These are phyloP conservation scores for Apiosordaria backusii DNA, from an alignment of 495 filamentous ascomycete genomes.

Conservation along the genomic window DNA sequence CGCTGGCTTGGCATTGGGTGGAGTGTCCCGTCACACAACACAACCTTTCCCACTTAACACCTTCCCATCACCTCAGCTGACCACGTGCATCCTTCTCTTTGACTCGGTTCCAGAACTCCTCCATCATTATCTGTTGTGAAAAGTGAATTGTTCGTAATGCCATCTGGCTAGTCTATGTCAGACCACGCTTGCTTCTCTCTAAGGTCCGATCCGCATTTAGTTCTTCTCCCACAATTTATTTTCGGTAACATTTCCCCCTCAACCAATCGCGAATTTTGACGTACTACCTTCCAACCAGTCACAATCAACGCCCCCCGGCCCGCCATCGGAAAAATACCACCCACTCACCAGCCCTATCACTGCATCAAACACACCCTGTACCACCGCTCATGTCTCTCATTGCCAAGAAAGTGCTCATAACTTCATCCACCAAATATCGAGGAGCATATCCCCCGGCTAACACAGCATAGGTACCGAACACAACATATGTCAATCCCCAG, in stretches of 20 bases:
- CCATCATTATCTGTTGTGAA: background rate
- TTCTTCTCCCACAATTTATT: background rate
- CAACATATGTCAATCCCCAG: background rate
- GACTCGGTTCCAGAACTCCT: conserved; percentile 1
- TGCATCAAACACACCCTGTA: background rate
- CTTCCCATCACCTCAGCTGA: background rate
- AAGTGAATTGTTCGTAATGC: background rate
- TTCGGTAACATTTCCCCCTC: background rate
- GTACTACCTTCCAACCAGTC: no score
- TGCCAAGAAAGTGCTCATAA: background rate
- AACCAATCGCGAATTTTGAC: background rate
- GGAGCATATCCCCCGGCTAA: background rate
- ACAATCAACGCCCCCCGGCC: background rate
- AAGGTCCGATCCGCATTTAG: no score
- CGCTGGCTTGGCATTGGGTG: background rate
- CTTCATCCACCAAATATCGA: background rate
- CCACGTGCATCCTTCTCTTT: background rate
- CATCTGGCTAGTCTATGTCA: background rate
- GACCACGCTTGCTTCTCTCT: background rate
- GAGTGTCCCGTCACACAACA: background rate
- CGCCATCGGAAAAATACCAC: conserved; percentile 1
- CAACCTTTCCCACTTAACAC: no score
- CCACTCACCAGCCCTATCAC: conserved; percentile 11
- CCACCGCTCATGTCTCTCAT: background rate
- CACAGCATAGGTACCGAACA: background rate